phyloP scores from a whole-genome alignment of 1,284 basidiomycete species.

The Ustilago sp. region DNA sequence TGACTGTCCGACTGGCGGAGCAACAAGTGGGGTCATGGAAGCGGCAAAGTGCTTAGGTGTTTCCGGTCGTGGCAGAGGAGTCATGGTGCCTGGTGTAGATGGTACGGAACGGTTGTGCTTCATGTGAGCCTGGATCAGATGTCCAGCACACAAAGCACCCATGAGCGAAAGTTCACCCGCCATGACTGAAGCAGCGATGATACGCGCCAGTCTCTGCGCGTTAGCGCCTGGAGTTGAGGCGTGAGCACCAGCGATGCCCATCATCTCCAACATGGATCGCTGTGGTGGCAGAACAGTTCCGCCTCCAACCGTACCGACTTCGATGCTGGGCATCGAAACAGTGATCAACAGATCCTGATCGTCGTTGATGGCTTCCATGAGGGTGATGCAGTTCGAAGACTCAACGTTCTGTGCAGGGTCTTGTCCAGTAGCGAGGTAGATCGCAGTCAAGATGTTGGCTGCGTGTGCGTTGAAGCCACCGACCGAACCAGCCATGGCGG shows the following conservation, averaged over 20 bases:
- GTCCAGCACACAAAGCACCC: conserved; percentile 66
- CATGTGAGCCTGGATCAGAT: conserved; percentile 69
- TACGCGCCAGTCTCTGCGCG: conserved; percentile 67
- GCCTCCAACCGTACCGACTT: conserved; percentile 84
- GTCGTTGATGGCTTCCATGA: conserved; percentile 94
- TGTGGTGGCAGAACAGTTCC: conserved; percentile 75
- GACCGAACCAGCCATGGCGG: conserved; percentile 95
- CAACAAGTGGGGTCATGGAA: conserved; percentile 62
- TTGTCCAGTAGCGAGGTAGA: conserved; percentile 96
- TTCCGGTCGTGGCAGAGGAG: conserved; percentile 58
- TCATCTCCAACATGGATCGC: conserved; percentile 67
- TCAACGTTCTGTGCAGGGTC: conserved; percentile 99
- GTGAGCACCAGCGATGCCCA: conserved; percentile 66
- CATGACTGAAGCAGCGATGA: conserved; percentile 69
- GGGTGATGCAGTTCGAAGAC: conserved; percentile 96
- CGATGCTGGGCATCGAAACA: conserved; percentile 69
- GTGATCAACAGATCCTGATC: conserved; percentile 83
- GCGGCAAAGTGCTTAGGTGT: conserved; percentile 61
- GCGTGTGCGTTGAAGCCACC: conserved; percentile 99
- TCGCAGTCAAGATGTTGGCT: conserved; percentile 92
- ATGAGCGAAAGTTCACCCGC: conserved; percentile 68
- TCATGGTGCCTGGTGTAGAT: conserved; percentile 63
- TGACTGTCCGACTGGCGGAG: conserved; percentile 50
- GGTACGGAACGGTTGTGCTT: conserved; percentile 68
- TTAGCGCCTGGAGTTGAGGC: conserved; percentile 66